These are phyloP conservation scores for Speleostelium caveatum DNA, from an alignment of 78 protist genomes.

Conservation along the genomic window DNA sequence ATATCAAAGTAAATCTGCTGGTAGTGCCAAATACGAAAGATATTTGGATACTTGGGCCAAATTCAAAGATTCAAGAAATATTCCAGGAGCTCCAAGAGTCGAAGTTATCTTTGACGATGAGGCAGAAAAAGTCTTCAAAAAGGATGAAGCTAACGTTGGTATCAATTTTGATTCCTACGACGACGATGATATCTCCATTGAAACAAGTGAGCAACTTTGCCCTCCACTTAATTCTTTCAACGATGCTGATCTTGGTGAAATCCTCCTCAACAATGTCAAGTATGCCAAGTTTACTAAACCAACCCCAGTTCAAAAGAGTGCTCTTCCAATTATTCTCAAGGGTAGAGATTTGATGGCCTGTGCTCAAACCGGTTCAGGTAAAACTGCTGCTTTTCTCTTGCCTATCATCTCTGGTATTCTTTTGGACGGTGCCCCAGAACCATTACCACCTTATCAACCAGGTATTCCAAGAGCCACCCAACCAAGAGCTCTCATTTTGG, in stretches of 20 bases:
- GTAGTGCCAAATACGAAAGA: conserved; percentile 26
- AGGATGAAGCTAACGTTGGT: conserved; percentile 6
- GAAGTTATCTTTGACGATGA: conserved; percentile 27
- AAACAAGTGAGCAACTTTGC: conserved; percentile 75
- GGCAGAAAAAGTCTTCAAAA: conserved; percentile 60
- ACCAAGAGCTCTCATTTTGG: conserved; percentile 94
- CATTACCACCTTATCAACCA: conserved; percentile 25
- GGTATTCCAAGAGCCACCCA: conserved; percentile 54
- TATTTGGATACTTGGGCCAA: conserved; percentile 45
- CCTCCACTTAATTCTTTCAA: conserved; percentile 60
- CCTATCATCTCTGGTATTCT: conserved; percentile 86
- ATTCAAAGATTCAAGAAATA: conserved; percentile 26
- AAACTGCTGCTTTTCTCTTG: conserved; percentile 97
- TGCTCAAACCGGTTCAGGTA: conserved; percentile 99
- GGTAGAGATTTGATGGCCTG: conserved; percentile 99
- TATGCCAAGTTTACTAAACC: conserved; percentile 90
- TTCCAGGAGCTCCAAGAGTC: conserved; percentile 26
- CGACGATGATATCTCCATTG: conserved; percentile 82
- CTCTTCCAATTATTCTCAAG: conserved; percentile 91
- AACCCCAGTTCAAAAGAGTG: conserved; percentile 98
- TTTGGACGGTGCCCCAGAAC: conserved; percentile 77
- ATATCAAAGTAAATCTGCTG: neutral
- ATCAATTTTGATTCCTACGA: conserved; percentile 58
- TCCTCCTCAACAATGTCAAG: conserved; percentile 62
- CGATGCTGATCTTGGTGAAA: conserved; percentile 74